phyloP scores from a whole-genome alignment of 2,329 filamentous ascomycete species.

The Mycosphaerella sp. region DNA sequence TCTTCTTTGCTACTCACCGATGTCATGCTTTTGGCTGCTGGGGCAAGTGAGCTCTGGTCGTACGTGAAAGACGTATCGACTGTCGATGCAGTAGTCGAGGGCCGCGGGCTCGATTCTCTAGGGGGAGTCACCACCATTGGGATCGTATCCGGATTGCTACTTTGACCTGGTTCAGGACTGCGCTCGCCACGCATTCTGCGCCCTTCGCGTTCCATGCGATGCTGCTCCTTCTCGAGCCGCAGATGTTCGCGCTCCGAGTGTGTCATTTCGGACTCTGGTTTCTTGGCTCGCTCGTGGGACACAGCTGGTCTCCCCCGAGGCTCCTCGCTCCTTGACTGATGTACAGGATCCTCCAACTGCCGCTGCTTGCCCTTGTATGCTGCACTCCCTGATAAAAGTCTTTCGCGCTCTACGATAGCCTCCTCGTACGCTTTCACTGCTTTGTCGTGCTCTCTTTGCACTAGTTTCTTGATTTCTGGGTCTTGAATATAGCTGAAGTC shows the following conservation, averaged over 20 bases:
- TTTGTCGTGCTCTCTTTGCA: conserved; percentile 60
- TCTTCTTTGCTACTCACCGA: conserved; percentile 5
- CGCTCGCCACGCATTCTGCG: conserved; percentile 29
- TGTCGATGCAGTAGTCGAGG: conserved; percentile 9
- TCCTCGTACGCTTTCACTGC: conserved; percentile 59
- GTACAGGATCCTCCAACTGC: conserved; percentile 13
- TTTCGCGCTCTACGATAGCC: conserved; percentile 56
- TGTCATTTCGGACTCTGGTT: conserved; percentile 24
- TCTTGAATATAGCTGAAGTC: conserved; percentile 55
- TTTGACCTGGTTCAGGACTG: neutral
- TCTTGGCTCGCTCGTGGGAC: neutral
- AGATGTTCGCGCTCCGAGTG: conserved; percentile 28
- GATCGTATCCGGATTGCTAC: neutral
- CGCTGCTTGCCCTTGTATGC: conserved; percentile 14
- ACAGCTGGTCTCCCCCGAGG: neutral
- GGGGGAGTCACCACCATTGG: neutral
- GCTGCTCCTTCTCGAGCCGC: conserved; percentile 27
- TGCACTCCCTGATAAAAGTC: conserved; percentile 9
- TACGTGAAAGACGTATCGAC: neutral
- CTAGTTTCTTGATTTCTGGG: conserved; percentile 59
- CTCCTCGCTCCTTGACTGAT: conserved; percentile 19
- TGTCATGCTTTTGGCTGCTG: conserved; percentile 15
- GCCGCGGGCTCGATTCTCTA: neutral
- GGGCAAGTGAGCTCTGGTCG: conserved; percentile 8
- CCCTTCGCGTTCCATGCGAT: conserved; percentile 30